Evolutionary conservation across 108 stramenopile genomes (phyloP).

Genomic region (Skeletonema grethae): DNA sequence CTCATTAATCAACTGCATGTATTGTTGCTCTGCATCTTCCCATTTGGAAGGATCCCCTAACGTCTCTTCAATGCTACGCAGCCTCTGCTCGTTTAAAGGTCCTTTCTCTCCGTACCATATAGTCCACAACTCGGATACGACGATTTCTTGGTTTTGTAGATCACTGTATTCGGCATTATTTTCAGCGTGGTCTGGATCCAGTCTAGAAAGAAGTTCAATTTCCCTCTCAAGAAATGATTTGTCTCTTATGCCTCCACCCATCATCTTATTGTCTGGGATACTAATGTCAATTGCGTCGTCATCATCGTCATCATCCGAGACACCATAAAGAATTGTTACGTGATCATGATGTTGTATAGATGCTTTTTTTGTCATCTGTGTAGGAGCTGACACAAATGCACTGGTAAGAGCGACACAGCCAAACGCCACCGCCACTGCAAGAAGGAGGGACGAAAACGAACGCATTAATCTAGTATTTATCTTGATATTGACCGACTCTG

Average conservation of each 20-base stretch:
- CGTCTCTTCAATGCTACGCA: conserved; percentile 32
- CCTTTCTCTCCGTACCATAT: conserved; percentile 43
- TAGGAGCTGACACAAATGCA: background rate
- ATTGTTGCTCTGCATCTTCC: conserved; percentile 55
- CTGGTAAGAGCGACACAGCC: background rate
- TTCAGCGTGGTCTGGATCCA: conserved; percentile 28
- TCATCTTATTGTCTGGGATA: background rate
- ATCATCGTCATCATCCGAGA: background rate
- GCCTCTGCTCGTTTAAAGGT: conserved; percentile 22
- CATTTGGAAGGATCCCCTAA: conserved; percentile 48
- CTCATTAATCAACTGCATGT: conserved; percentile 56
- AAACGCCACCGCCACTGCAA: background rate
- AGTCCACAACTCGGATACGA: conserved; percentile 29
- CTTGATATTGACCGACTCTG: too few relatives aligned
- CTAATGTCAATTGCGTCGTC: background rate
- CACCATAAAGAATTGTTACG: background rate
- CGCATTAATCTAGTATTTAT: background rate
- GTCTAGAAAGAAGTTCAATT: conserved; percentile 20
- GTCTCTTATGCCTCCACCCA: background rate
- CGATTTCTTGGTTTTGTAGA: conserved; percentile 5
- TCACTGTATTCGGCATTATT: conserved; percentile 7
- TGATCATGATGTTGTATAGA: background rate
- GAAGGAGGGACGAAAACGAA: background rate
- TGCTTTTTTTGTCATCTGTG: background rate
- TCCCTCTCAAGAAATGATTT: conserved; percentile 11